phyloP scores from a whole-genome alignment of 148 eudicot genomes.

The Camellia lanceoleosa region DNA sequence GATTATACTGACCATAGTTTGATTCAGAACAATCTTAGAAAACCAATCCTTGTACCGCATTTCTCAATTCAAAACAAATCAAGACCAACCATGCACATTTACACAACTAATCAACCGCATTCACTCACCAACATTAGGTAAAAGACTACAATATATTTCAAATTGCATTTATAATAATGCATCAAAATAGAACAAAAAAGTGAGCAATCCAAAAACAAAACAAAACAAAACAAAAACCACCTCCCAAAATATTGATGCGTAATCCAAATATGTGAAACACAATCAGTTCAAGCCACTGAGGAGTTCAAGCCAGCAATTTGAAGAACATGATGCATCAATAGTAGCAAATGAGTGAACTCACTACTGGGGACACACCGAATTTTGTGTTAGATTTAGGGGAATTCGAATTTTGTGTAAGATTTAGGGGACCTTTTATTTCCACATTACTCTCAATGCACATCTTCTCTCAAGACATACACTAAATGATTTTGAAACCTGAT shows the following conservation, averaged over 20 bases:
- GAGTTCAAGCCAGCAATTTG: neutral
- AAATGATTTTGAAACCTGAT: too few species aligned
- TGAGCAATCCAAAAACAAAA: neutral
- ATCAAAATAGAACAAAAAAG: neutral
- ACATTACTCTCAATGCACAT: too few species aligned
- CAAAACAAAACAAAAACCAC: neutral
- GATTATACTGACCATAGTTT: slow-evolving; percentile 49
- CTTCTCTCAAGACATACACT: too few species aligned
- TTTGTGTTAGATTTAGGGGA: neutral
- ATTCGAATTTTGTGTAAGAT: slow-evolving; percentile 1
- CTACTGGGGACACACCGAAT: too few species aligned
- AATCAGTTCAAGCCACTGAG: neutral
- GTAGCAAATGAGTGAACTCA: slow-evolving; percentile 6
- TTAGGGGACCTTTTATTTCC: neutral
- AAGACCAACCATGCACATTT: slow-evolving; percentile 11
- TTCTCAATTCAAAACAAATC: slow-evolving; percentile 9
- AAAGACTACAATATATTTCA: neutral
- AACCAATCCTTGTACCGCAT: slow-evolving; percentile 11
- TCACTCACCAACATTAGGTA: neutral
- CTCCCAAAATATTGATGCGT: neutral
- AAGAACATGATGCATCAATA: too few species aligned
- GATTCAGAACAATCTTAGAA: slow-evolving; percentile 12
- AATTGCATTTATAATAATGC: too few species aligned
- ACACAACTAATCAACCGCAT: slow-evolving; percentile 11
- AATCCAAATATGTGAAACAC: slow-evolving; percentile 1